Conservation (phyloP, 768 basidiomycete genomes). For the Tricholomella constricta region DNA sequence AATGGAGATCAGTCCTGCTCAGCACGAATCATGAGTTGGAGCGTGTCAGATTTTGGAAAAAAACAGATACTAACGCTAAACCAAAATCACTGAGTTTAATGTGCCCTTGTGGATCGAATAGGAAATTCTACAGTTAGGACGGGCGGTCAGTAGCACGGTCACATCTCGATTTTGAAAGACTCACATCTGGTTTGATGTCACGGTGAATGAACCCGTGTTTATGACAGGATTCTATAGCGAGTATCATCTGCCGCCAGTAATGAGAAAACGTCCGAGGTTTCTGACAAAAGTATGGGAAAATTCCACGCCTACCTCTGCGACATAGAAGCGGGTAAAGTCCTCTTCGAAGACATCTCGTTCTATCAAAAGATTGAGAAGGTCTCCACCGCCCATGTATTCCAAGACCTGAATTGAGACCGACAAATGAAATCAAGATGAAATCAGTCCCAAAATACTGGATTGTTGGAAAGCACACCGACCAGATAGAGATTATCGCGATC, state of each 20-base stretch:
- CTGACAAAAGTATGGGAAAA: constrained; percentile 13
- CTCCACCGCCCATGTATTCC: constrained; percentile 96
- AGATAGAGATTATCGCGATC: constrained; percentile 95
- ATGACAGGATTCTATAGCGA: constrained; percentile 92
- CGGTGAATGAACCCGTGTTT: constrained; percentile 96
- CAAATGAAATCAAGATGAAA: constrained; percentile 62
- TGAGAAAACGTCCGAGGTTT: constrained; percentile 19
- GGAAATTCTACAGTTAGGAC: constrained; percentile 71
- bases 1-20: constrained; percentile 85
- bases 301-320: constrained; percentile 74
- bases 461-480: constrained; percentile 51
- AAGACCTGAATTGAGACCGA: constrained; percentile 60
- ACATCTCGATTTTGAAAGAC: constrained; percentile 28
- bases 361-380: constrained; percentile 93
- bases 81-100: constrained; percentile 96
- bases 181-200: constrained; percentile 94
- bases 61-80: constrained; percentile 76
- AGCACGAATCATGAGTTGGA: constrained; percentile 1
- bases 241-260: constrained; percentile 69
- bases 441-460: constrained; percentile 18
- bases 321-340: constrained; percentile 90
- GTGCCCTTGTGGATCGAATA: constrained; percentile 92
- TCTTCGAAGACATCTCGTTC: constrained; percentile 90
- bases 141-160: constrained; percentile 17
- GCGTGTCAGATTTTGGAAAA: constrained; percentile 9